phyloP scores from a whole-genome alignment of 75 land plant genomes.

The Pinus taeda region DNA sequence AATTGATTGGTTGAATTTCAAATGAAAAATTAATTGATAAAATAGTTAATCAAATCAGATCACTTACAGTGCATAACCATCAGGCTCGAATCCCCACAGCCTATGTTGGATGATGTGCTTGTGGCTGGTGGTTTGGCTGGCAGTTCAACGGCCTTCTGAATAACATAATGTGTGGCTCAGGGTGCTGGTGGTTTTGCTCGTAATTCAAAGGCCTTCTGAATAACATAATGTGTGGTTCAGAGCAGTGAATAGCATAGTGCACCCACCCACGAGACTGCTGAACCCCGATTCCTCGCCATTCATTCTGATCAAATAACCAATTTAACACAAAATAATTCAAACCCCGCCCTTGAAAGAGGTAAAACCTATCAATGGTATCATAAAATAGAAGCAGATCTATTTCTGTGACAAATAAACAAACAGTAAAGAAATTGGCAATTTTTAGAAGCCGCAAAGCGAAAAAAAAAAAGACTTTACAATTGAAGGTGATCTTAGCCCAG shows the following conservation, averaged over 20 bases:
- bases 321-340: too few species aligned
- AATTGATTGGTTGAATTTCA: too few species aligned
- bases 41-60: too few species aligned
- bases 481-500: too few species aligned
- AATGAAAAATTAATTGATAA: too few species aligned
- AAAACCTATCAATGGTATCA: too few species aligned
- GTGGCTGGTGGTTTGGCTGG: not conserved
- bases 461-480: not conserved
- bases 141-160: too few species aligned
- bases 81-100: too few species aligned
- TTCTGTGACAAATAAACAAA: not conserved
- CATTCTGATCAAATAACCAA: slow-evolving; percentile 36
- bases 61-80: too few species aligned
- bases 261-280: slow-evolving; percentile 96
- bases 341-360: too few species aligned
- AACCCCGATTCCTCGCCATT: slow-evolving; percentile 87
- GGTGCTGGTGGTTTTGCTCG: slow-evolving; percentile 22
- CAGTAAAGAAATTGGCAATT: not conserved
- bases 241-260: slow-evolving; percentile 82
- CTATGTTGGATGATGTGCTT: not conserved
- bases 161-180: slow-evolving; percentile 41
- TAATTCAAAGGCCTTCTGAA: slow-evolving; percentile 58
- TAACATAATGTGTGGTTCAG: slow-evolving; percentile 93
- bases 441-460: not conserved
- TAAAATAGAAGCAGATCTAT: not conserved